Evolutionary conservation across 179 eudicot species (phyloP), one percentile per base, ranked within the genome.

Genomic region (Carnegiea gigantea): DNA sequence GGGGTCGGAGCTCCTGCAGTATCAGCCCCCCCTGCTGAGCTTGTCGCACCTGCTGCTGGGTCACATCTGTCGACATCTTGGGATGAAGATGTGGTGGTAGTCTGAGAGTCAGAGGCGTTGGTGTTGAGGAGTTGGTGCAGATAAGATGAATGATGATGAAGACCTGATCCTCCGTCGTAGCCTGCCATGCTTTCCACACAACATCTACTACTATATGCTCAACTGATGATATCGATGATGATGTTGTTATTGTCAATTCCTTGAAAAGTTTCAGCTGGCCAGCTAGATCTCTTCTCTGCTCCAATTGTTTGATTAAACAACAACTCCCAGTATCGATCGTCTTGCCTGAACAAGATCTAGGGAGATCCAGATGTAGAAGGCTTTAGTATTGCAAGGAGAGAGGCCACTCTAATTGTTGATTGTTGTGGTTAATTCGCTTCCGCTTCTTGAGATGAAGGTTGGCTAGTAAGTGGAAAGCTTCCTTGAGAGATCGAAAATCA

Each of bases 71-170:
- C 85, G 18, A 75, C 8, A 10, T 83, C 83, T 24, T 78, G 80
- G 23, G 80, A 80, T 0, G 77, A 70, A 0, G 86, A 84, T 24
- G 86, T 80, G 21, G 86, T 71, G 20, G 83, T 84, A 9, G 86
- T 76, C 60, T 84, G 86, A 10, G 86, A 84, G n/a, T 80, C 83
- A 20, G 80, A 9, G 5, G 82, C 72, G 40, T 78, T 78, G 53
- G 74, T 71, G 49, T 80, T 73, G 60, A 79, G 40, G 0, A 75
- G 82, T 4, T 83, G 85, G 65, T 75, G 82, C 48, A 83, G 65
- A 70, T 83, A 80, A 1, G 82, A 36, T 30, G 78, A 54, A 26
- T 82, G 84, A 38, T 54, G 54, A 70, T 57, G 57, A 70, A 48
- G 67, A 70, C 80, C 60, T 80, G 76, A 65, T 76, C 65, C 80